Evolutionary conservation across 2,329 filamentous ascomycete genomes (phyloP), one percentile per base, ranked within the genome.

Genomic region (Bipolaris gigantea): DNA sequence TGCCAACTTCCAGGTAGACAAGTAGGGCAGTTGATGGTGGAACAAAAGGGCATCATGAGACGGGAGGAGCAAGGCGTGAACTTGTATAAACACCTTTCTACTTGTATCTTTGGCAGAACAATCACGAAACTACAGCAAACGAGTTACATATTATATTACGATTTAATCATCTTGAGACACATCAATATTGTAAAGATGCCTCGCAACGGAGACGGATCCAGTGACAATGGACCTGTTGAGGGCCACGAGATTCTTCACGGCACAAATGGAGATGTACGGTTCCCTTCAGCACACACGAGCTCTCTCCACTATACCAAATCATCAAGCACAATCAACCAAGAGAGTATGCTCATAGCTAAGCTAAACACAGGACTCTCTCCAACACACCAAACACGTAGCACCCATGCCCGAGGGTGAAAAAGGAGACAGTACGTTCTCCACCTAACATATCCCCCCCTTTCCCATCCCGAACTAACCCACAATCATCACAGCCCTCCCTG

Each of bases 141-240:
- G 9, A 8, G 10, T 3, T 6, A n/a, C n/a, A n/a, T n/a, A 34
- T 19, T 4, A 23, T 35, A 34, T 34, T 18, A 11, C 10, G 2
- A 23, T 25, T 21, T 1, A n/a, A 33, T 3, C 13, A 19, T 23
- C 13, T 23, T 13, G 8, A 47, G 13, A 16, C 9, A 2, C 27
- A 5, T 30, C 8, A 1, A 18, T 30, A 27, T 13, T 5, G 10
- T 5, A 38, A 59, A 23, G 5, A 77, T 77, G 75, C 74, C 75
- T 63, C 74, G 74, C 59, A 67, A 76, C 60, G 74, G 73, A 60
- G 73, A 74, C 61, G 73, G 74, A 59, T 71, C 69, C 50, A 63
- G 69, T 19, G 70, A 77, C 69, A 77, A 75, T 63, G 74, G 68
- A 13, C 66, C 73, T 54, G 68, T 72, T 39, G 74, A 76, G 53